phyloP scores from a whole-genome alignment of 306 rosid species.

The Rosa lucieae region DNA sequence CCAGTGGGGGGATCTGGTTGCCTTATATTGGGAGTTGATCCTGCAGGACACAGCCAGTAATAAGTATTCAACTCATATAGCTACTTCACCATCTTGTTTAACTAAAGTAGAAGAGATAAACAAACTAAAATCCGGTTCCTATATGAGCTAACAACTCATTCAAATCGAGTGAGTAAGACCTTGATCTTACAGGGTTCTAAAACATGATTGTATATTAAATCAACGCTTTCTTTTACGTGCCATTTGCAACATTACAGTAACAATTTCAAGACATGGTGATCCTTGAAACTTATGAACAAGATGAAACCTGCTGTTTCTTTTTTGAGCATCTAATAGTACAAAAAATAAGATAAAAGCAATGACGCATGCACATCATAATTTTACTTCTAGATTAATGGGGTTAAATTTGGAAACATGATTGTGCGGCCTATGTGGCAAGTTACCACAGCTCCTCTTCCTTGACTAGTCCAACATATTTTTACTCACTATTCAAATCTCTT shows the following conservation, averaged over 20 bases:
- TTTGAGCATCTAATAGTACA: not conserved
- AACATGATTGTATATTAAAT: not conserved
- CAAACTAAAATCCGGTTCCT: not conserved
- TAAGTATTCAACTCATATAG: slow-evolving; percentile 5
- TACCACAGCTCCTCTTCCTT: not conserved
- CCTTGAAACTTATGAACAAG: not conserved
- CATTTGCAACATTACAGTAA: not conserved
- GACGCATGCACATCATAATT: not conserved
- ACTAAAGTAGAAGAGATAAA: slow-evolving; percentile 3
- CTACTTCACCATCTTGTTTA: not conserved
- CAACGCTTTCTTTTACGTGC: not conserved
- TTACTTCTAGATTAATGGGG: not conserved
- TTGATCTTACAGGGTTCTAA: not conserved
- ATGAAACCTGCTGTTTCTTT: not conserved
- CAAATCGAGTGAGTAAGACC: not conserved
- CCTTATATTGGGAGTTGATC: slow-evolving; percentile 47
- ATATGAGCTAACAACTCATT: slow-evolving; percentile 2
- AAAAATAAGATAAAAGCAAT: not conserved
- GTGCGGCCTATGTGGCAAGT: not conserved
- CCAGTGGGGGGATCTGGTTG: slow-evolving; percentile 48
- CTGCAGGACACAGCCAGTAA: slow-evolving; percentile 41
- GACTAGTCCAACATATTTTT: not conserved
- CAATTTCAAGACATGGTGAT: not conserved
- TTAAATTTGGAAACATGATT: not conserved
- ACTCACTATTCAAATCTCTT: not conserved